Base-by-base conservation (phyloP, 2,329 filamentous ascomycete species). In the Alternaria gansuensis region DNA sequence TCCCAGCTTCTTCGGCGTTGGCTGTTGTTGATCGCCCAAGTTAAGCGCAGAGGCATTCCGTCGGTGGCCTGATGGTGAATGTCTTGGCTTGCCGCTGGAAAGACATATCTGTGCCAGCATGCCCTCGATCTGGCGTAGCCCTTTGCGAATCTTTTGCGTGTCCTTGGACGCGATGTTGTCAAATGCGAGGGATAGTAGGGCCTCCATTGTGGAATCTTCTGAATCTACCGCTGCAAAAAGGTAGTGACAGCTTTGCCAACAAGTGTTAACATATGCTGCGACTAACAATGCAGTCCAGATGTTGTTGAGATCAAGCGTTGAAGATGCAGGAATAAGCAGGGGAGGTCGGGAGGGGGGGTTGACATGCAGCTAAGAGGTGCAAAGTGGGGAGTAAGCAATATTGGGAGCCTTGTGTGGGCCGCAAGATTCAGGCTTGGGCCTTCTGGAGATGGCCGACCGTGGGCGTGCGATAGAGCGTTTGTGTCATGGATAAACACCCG, bases 141-240 rank as follows among this genome's bases (percentile, higher is more conserved):
- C 95, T 81, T 97, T 98, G 70, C 92, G 90, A 75, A 98, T 91
- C 81, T 97, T 97, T 76, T 85, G 84, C 57, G 89, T 88, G 71
- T 97, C 93, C 77, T 93, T 93, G 48, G 93, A 97, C 61, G 93
- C 96, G 66, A 97, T 89, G 80, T 96, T 96, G 82, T 97, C 93
- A 80, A 98, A 98, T 61, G 94, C 93, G 76, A 96, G 88, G 43
- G 92, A 96, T 55, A 98, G 84, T 28, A 98, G 86, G 51, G 91
- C 88, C 82, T 98, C 95, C 95, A 98, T 98, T 39, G 51, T 68
- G 67, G 60, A 50, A 57, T 41, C 54, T 57, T 49, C 29, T 48
- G 34, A 29, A n/a, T 10, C 29, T 36, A 43, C 62, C 29, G 53
- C 51, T 24, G 57, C 54, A 26, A n/a, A 33, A 45, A 29, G 28